Evolutionary conservation across 192 early-diverging fungal genomes (phyloP).

Genomic region (Geranomyces variabilis): DNA sequence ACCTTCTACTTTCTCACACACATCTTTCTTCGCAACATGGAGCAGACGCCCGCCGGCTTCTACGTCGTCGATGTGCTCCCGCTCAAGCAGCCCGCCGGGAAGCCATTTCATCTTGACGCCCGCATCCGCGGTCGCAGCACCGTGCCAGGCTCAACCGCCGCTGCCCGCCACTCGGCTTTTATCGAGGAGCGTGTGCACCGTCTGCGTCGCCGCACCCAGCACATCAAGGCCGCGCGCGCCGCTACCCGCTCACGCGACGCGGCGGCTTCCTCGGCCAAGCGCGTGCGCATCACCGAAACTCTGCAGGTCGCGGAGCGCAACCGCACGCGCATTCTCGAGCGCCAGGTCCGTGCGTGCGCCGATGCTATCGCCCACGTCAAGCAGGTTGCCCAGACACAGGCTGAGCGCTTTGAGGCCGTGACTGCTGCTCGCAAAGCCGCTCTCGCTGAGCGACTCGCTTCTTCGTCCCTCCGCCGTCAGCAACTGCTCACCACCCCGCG

Average conservation of each 20-base stretch:
- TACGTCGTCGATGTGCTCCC: conserved; percentile 54
- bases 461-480: conserved; percentile 27
- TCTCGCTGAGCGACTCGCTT: conserved; percentile 36
- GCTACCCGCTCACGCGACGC: conserved; percentile 27
- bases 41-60: conserved; percentile 47
- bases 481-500: conserved; percentile 33
- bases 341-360: conserved; percentile 30
- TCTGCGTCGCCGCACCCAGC: conserved; percentile 34
- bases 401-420: conserved; percentile 15
- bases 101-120: conserved; percentile 54
- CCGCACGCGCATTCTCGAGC: conserved; percentile 38
- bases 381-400: conserved; percentile 44
- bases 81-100: conserved; percentile 50
- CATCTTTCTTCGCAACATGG: background rate
- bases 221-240: conserved; percentile 41
- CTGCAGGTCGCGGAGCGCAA: conserved; percentile 41
- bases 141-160: conserved; percentile 6
- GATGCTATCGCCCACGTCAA: conserved; percentile 44
- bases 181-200: conserved; percentile 46
- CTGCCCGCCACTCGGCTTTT: conserved; percentile 41
- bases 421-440: conserved; percentile 28
- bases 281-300: conserved; percentile 30
- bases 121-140: conserved; percentile 33
- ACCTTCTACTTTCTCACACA: background rate
- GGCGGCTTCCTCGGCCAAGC: conserved; percentile 1